A percentile compares a stretch with the other conserved stretches of the same genome.
Conservation (phyloP, 306 rosid genomes). For the Cucumis melo region DNA sequence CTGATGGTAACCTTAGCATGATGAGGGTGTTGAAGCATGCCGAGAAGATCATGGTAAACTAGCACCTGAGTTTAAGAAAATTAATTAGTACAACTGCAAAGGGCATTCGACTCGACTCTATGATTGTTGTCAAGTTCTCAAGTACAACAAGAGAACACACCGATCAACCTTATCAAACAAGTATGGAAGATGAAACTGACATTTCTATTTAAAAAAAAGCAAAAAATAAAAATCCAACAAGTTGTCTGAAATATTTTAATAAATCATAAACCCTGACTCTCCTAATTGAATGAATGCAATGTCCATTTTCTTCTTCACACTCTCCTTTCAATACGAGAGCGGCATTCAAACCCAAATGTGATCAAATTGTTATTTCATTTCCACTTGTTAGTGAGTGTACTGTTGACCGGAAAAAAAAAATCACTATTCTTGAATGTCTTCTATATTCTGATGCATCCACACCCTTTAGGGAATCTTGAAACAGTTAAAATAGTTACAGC, state of each 20-base stretch:
- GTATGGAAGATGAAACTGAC: background rate
- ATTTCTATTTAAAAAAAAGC: background rate
- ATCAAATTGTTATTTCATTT: background rate
- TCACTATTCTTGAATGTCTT: background rate
- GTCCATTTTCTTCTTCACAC: background rate
- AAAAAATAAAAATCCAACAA: background rate
- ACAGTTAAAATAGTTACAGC: background rate
- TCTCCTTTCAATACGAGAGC: background rate
- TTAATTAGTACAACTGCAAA: background rate
- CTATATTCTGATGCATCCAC: background rate
- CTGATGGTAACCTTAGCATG: constrained; percentile 66
- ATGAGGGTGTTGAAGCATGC: constrained; percentile 91
- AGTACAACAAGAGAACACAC: background rate
- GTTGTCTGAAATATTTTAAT: background rate
- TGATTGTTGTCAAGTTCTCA: background rate
- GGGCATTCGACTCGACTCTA: background rate
- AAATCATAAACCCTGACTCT: background rate
- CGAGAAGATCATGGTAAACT: constrained; percentile 92
- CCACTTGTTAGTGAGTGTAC: background rate
- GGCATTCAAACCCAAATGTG: background rate
- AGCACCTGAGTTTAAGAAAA: constrained; percentile 41
- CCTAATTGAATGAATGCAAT: background rate
- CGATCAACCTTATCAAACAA: background rate
- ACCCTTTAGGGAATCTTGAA: background rate
- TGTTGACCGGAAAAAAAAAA: background rate